Evolutionary conservation across 768 basidiomycete genomes (phyloP), one percentile per base, ranked within the genome.

Genomic region (Leccinum rimulosum): DNA sequence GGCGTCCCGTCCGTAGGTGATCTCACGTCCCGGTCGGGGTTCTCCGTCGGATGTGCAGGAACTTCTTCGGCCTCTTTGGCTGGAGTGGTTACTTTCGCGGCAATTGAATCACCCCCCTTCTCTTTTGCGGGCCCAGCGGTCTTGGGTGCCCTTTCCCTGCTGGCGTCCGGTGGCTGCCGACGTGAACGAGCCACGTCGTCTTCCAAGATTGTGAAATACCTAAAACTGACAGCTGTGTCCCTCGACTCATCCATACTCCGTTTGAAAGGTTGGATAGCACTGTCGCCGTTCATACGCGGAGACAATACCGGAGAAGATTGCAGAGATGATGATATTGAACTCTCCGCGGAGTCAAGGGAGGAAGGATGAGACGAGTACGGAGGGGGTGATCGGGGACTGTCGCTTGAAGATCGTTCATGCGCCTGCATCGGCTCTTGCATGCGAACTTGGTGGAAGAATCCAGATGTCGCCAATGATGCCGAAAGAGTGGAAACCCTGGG

Each of bases 401-500:
- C 59, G 31, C 54, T 64, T 33, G 58, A 47, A 47, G 64, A 63
- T 52, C 57, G 61, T 53, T 59, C 61, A 14, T 25, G 65, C n/a
- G 60, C 30, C 53, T 60, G 58, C 31, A 63, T 36, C 52, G 58
- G 58, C 40, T 64, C 68, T 40, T 62, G 64, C 25, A 76, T 75
- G 57, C 71, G 79, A 5, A 83, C 80, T 64, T 83, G 76, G 59
- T 87, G 80, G 63, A 45, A 45, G 19, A 89, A 84, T 15, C 75
- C 74, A 19, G 86, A 79, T 22, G 81, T 82, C 6, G 79, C 84
- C 48, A 91, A 76, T 35, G 89, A 89, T n/a, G 82, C 83, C 19
- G 89, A 90, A 47, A 91, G 80, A 6, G 85, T 83, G 54, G 89
- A 91, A 33, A 79, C 61, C 52, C 77, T 76, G 31, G 79, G 75